Conservation (phyloP, 768 basidiomycete genomes). For the Paxillus involutus region DNA sequence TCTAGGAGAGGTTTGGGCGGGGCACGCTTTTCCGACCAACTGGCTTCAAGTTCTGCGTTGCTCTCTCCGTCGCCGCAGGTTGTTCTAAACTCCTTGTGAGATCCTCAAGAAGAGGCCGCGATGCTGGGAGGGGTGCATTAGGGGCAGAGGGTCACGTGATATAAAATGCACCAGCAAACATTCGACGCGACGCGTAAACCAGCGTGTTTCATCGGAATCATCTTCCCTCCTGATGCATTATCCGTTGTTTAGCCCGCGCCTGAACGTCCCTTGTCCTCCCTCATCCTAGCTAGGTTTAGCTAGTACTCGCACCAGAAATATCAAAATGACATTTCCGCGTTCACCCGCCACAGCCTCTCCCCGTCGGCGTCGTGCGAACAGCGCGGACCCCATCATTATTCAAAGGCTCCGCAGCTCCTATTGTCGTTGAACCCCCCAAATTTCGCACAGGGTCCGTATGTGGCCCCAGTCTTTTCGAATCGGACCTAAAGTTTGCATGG, state of each 20-base stretch:
- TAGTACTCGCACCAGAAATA: not conserved
- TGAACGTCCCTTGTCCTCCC: no score
- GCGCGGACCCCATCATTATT: conserved; percentile 51
- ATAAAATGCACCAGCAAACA: conserved; percentile 23
- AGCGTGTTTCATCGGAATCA: conserved; percentile 36
- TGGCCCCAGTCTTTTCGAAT: conserved; percentile 64
- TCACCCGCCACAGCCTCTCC: conserved; percentile 39
- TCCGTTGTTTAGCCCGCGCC: not conserved
- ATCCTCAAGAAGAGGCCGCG: no score
- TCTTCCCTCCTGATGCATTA: conserved; percentile 7
- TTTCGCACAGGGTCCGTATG: conserved; percentile 73
- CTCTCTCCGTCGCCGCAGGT: no score
- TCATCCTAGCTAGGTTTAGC: no score
- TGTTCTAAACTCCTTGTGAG: no score
- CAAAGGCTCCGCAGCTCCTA: conserved; percentile 65
- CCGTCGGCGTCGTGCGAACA: conserved; percentile 36
- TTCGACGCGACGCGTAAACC: conserved; percentile 41
- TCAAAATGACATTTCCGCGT: conserved; percentile 48
- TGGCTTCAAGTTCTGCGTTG: no score
- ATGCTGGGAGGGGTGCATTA: no score
- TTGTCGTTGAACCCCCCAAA: conserved; percentile 51
- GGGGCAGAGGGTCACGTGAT: conserved; percentile 16
- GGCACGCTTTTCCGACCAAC: not conserved
- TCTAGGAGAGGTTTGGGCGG: not conserved
- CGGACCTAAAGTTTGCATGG: conserved; percentile 49